phyloP scores from a whole-genome alignment of 1,284 basidiomycete species.

The Schizopora paradoxa region DNA sequence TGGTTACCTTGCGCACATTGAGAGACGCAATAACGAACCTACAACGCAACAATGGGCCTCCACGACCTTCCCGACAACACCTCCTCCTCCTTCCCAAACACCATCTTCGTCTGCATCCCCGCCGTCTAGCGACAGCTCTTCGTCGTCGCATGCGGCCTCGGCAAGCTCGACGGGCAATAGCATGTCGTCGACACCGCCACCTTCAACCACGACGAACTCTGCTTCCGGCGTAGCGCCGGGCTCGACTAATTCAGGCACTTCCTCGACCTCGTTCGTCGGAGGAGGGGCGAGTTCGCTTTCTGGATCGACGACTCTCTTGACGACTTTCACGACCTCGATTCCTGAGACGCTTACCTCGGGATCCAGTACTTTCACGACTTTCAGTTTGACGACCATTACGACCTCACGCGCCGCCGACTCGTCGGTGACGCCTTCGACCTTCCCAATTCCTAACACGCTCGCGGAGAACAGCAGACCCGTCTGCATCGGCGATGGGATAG shows the following conservation, averaged over 20 bases:
- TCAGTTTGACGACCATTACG: conserved; percentile 33
- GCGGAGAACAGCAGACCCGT: conserved; percentile 35
- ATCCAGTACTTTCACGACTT: conserved; percentile 16
- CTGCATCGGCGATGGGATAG: conserved; percentile 61
- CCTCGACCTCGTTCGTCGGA: background rate
- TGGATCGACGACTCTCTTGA: conserved; percentile 7
- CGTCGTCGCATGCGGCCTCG: background rate
- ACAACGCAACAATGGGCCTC: too few relatives aligned
- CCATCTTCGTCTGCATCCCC: background rate
- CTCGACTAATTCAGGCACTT: background rate
- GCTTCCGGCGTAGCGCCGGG: background rate
- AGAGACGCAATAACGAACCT: too few relatives aligned
- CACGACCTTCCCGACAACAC: too few relatives aligned
- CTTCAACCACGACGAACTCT: background rate
- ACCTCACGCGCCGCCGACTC: conserved; percentile 28
- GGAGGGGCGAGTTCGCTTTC: background rate
- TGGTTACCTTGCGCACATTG: too few relatives aligned
- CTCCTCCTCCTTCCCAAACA: too few relatives aligned
- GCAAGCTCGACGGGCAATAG: background rate
- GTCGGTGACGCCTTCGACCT: conserved; percentile 40
- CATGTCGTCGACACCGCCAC: background rate
- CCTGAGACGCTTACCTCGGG: conserved; percentile 15
- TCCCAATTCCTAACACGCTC: conserved; percentile 32
- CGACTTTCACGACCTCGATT: conserved; percentile 14
- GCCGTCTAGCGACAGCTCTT: background rate